phyloP scores from a whole-genome alignment of 225 moss, liverwort and hornwort species.

The Polytrichum commune region DNA sequence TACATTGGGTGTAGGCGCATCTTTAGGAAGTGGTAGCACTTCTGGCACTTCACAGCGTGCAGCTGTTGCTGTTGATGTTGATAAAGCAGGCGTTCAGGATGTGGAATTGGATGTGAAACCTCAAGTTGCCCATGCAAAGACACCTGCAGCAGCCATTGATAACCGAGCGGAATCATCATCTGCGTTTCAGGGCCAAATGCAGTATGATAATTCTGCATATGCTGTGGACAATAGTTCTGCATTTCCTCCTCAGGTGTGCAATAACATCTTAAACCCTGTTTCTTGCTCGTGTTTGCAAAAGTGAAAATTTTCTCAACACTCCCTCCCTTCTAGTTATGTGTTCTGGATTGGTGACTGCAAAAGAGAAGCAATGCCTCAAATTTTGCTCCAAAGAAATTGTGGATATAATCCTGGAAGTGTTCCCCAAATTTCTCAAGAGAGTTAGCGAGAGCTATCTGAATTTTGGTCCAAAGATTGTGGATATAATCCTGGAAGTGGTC shows the following conservation, averaged over 20 bases:
- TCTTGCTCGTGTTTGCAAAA: too few relatives aligned
- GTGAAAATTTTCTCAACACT: too few relatives aligned
- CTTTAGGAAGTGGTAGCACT: conserved; percentile 54
- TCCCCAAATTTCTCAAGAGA: too few relatives aligned
- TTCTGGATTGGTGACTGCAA: too few relatives aligned
- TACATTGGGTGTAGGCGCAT: conserved; percentile 59
- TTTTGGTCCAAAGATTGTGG: too few relatives aligned
- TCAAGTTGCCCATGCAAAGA: conserved; percentile 15
- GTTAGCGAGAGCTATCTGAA: too few relatives aligned
- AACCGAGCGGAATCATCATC: conserved; percentile 17
- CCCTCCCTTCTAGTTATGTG: too few relatives aligned
- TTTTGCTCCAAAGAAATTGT: too few relatives aligned
- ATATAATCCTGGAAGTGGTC: too few relatives aligned
- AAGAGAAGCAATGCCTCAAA: too few relatives aligned
- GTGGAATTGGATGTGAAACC: conserved; percentile 20
- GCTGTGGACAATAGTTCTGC: conserved; percentile 31
- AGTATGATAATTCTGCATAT: conserved; percentile 31
- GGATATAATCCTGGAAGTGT: too few relatives aligned
- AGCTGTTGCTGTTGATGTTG: conserved; percentile 51
- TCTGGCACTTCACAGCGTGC: conserved; percentile 71
- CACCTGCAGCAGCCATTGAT: conserved; percentile 9
- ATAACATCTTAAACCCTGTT: neutral
- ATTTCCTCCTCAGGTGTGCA: conserved; percentile 33
- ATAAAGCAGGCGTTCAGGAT: conserved; percentile 4
- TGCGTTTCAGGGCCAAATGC: conserved; percentile 10